A percentile compares a stretch with the other conserved stretches of the same genome.
These are phyloP conservation scores for Fusarium albosuccineum DNA, from an alignment of 2,329 filamentous ascomycete species.

Conservation along the genomic window DNA sequence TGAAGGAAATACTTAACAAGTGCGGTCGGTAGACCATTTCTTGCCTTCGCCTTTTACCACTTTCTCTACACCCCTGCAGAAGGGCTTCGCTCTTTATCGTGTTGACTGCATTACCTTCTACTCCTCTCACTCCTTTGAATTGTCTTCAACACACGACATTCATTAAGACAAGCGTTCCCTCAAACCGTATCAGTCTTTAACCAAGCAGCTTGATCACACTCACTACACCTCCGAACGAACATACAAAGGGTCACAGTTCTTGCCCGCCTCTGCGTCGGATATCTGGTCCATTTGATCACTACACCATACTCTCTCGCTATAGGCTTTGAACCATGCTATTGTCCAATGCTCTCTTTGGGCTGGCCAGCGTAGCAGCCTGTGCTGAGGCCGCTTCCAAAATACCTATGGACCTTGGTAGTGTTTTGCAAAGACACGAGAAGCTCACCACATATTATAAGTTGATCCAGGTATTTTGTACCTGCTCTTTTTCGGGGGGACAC, in stretches of 20 bases:
- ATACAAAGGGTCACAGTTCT: neutral
- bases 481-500: too few relatives aligned
- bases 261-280: neutral
- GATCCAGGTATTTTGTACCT: conserved; percentile 52
- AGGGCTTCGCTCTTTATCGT: conserved; percentile 28
- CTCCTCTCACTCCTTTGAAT: conserved; percentile 19
- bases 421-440: conserved; percentile 56
- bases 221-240: neutral
- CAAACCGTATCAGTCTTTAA: neutral
- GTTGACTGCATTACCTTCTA: conserved; percentile 18
- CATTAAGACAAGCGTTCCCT: neutral
- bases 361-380: conserved; percentile 40
- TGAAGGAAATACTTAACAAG: conserved; percentile 23
- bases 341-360: conserved; percentile 31
- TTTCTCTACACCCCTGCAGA: conserved; percentile 8
- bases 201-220: neutral
- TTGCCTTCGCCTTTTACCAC: neutral
- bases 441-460: conserved; percentile 60
- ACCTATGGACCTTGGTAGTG: conserved; percentile 53
- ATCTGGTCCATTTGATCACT: neutral
- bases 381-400: conserved; percentile 36
- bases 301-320: neutral
- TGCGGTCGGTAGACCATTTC: conserved; percentile 7
- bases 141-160: conserved; percentile 1
- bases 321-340: conserved; percentile 32